phyloP scores from a whole-genome alignment of 192 early-diverging fungal species.

The Rhizophagus clarus region DNA sequence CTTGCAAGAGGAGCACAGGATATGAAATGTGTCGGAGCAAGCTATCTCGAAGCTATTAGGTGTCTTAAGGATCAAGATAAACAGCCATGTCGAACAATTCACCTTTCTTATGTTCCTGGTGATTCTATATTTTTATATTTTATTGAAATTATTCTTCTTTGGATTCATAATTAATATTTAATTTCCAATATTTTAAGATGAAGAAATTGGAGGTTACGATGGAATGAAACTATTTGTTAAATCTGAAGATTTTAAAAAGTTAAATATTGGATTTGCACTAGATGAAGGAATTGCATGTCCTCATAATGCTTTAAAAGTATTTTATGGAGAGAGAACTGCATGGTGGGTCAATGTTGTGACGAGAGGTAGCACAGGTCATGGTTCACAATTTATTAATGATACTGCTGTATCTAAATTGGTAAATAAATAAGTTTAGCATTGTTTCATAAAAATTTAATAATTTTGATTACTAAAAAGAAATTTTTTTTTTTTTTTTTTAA shows the following conservation, averaged over 20 bases:
- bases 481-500: neutral
- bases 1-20: slow-evolving; percentile 86
- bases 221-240: slow-evolving; percentile 76
- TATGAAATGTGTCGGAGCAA: slow-evolving; percentile 87
- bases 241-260: slow-evolving; percentile 62
- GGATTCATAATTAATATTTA: neutral
- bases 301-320: slow-evolving; percentile 67
- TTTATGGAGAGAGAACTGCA: slow-evolving; percentile 81
- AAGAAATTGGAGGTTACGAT: slow-evolving; percentile 83
- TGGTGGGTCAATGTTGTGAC: slow-evolving; percentile 84
- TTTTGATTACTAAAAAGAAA: neutral
- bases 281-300: slow-evolving; percentile 85
- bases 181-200: slow-evolving; percentile 46
- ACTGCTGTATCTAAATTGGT: slow-evolving; percentile 70
- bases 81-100: slow-evolving; percentile 68
- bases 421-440: neutral
- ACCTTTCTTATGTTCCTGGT: slow-evolving; percentile 77
- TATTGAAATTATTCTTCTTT: neutral
- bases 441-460: too few relatives aligned
- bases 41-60: slow-evolving; percentile 83
- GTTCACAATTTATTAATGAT: slow-evolving; percentile 78
- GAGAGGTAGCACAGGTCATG: slow-evolving; percentile 78
- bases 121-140: slow-evolving; percentile 4
- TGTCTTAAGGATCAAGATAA: slow-evolving; percentile 55
- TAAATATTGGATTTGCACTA: slow-evolving; percentile 82